Evolutionary conservation across 768 basidiomycete genomes (phyloP), one percentile per base, ranked within the genome.

Genomic region (Suillus lakei): DNA sequence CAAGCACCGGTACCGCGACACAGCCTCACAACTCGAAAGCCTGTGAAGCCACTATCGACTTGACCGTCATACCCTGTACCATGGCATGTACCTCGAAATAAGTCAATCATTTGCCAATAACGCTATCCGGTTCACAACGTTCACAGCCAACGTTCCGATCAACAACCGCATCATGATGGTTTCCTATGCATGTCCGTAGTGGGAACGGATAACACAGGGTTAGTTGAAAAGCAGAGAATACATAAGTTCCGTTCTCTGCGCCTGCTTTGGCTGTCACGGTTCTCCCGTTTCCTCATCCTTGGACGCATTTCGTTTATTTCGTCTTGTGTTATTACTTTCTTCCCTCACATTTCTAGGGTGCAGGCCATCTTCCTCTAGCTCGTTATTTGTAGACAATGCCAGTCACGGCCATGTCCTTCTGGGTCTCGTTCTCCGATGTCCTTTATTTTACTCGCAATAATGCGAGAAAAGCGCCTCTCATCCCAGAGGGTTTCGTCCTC

Each of bases 1-100:
- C 46, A 28, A 51, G 30, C 26, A 54, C 53, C 18, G 53, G 48
- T 32, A 23, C 44, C n/a, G 44, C 44, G 26, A 28, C 48, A 50
- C 10, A 55, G 15, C 72, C 71, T 61, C 69, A 75, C 63, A 41
- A 41, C 44, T n/a, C n/a, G 44, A 23, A 12, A 46, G n/a, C 44
- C n/a, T 7, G n/a, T 46, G 46, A 39, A 62, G 43, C 55, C 28
- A 8, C 60, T n/a, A 61, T 51, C 50, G 4, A 60, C 28, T 41
- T 15, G 26, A 43, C 15, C 54, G 38, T 28, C 21, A 18, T 18
- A 23, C 38, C n/a, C 26, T 26, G 48, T 50, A 7, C 48, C 13
- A 50, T n/a, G n/a, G 7, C 26, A 26, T 48, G 26, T 32, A 18
- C 30, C 30, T 30, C 5, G 21, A 10, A 34, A 32, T 34, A 32